These are phyloP conservation scores for Toxoplasma gondii DNA, from an alignment of 169 alveolate genomes.

Conservation along the genomic window DNA sequence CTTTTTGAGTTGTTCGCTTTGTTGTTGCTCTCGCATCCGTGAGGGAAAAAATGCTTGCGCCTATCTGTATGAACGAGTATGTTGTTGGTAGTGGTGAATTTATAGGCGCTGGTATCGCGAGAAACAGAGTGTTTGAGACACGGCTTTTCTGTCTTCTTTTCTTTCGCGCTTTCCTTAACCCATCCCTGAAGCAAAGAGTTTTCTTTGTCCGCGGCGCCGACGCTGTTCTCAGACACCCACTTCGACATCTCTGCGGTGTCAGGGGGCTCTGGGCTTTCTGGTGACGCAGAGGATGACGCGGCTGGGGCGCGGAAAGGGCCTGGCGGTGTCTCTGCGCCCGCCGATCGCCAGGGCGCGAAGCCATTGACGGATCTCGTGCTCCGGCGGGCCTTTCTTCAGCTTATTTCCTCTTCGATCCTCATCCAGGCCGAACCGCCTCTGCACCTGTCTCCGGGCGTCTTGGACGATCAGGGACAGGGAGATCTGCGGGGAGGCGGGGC, in stretches of 20 bases:
- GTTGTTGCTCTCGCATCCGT: too few species aligned
- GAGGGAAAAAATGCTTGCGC: too few species aligned
- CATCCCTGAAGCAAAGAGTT: too few species aligned
- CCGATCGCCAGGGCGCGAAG: not conserved
- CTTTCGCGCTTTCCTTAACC: too few species aligned
- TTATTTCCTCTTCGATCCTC: constrained; percentile 30
- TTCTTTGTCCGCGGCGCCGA: too few species aligned
- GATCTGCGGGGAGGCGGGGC: not conserved
- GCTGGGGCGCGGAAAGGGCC: not conserved
- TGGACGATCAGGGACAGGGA: not conserved
- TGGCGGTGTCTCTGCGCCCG: not conserved
- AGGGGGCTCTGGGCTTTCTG: not conserved
- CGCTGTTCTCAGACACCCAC: not conserved
- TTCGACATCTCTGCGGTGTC: constrained; percentile 10
- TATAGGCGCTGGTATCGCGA: too few species aligned
- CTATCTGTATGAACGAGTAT: too few species aligned
- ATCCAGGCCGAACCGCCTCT: constrained; percentile 41
- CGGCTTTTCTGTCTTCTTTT: too few species aligned
- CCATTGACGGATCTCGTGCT: not conserved
- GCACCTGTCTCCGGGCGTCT: not conserved
- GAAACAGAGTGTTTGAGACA: too few species aligned
- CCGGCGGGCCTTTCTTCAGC: constrained; percentile 45
- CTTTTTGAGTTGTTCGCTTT: too few species aligned
- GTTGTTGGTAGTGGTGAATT: too few species aligned
- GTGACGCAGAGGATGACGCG: not conserved